Percentiles rank a stretch among this genome's conserved stretches.
phyloP scores from a whole-genome alignment of 805 yeast species.

The Metschnikowia lochheadii region DNA sequence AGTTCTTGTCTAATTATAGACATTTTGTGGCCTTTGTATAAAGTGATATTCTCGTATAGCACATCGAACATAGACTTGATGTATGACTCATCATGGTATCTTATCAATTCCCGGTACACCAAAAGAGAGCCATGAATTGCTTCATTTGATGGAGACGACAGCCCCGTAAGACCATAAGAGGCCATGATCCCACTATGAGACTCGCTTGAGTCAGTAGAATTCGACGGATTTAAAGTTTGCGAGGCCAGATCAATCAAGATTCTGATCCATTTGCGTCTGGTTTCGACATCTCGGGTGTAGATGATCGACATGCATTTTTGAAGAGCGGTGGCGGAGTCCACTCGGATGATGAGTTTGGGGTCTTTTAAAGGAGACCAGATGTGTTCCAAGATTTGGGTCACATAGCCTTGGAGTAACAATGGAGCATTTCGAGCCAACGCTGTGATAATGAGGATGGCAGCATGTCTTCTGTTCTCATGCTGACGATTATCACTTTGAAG shows the following conservation, averaged over 20 bases:
- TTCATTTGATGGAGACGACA: constrained; percentile 43
- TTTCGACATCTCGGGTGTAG: constrained; percentile 67
- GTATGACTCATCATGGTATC: constrained; percentile 64
- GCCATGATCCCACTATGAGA: constrained; percentile 4
- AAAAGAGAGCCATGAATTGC: constrained; percentile 83
- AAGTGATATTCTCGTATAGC: constrained; percentile 69
- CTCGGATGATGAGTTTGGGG: constrained; percentile 65
- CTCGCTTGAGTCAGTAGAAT: constrained; percentile 10
- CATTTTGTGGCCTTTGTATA: constrained; percentile 74
- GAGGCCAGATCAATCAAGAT: constrained; percentile 66
- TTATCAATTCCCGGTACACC: constrained; percentile 74
- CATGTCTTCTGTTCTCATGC: constrained; percentile 77
- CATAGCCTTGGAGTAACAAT: constrained; percentile 71
- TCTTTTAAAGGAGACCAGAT: constrained; percentile 89
- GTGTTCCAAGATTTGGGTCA: constrained; percentile 71
- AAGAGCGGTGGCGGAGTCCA: constrained; percentile 79
- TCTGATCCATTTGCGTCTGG: constrained; percentile 73
- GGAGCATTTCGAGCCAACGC: constrained; percentile 88
- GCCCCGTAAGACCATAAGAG: constrained; percentile 8
- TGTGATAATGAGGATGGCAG: constrained; percentile 77
- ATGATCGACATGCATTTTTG: constrained; percentile 76
- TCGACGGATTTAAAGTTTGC: constrained; percentile 42
- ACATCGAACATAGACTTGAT: constrained; percentile 69
- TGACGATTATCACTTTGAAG: constrained; percentile 75
- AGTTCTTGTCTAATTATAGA: constrained; percentile 76